Percentiles rank a stretch among this genome's conserved stretches.
Evolutionary conservation across 768 basidiomycete species (phyloP).

Genomic region (Psilocybe sp.): DNA sequence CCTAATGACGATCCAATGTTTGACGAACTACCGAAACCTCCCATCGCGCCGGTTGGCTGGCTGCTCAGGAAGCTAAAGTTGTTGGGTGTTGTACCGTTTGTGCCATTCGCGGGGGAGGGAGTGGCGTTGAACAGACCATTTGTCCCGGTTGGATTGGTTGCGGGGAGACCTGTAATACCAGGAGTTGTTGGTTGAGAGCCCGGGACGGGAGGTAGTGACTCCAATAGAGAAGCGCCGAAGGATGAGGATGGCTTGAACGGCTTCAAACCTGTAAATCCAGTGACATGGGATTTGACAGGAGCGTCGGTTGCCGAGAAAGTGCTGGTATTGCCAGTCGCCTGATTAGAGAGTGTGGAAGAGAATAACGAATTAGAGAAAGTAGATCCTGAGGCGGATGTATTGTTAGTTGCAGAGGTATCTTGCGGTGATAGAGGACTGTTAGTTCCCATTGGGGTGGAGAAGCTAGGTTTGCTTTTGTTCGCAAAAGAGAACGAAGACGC

Average conservation of each 20-base stretch:
- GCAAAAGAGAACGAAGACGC: slow-evolving; percentile 68
- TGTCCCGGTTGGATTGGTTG: slow-evolving; percentile 12
- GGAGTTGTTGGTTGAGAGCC: slow-evolving; percentile 53
- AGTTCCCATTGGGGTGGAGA: slow-evolving; percentile 8
- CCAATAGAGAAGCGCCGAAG: slow-evolving; percentile 75
- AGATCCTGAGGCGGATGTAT: slow-evolving; percentile 39
- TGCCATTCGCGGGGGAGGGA: slow-evolving; percentile 11
- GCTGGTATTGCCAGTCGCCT: slow-evolving; percentile 43
- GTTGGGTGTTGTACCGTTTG: slow-evolving; percentile 7
- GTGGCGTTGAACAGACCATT: slow-evolving; percentile 6
- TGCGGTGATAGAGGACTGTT: slow-evolving; percentile 24
- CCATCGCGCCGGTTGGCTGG: slow-evolving; percentile 41
- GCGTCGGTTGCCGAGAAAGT: slow-evolving; percentile 24
- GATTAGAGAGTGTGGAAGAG: slow-evolving; percentile 45
- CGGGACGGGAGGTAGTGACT: slow-evolving; percentile 72
- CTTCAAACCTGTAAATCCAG: slow-evolving; percentile 61
- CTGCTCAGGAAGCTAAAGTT: slow-evolving; percentile 26
- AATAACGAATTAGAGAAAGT: slow-evolving; percentile 46
- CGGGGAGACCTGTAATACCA: slow-evolving; percentile 26
- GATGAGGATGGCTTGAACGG: slow-evolving; percentile 81
- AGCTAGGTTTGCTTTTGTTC: slow-evolving; percentile 26
- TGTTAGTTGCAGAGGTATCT: slow-evolving; percentile 19
- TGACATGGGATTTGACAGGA: slow-evolving; percentile 43
- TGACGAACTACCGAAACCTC: slow-evolving; percentile 30
- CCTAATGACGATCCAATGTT: slow-evolving; percentile 35